These are phyloP conservation scores for Coemansia sp. DNA, from an alignment of 192 early-diverging fungal species.

Conservation along the genomic window DNA sequence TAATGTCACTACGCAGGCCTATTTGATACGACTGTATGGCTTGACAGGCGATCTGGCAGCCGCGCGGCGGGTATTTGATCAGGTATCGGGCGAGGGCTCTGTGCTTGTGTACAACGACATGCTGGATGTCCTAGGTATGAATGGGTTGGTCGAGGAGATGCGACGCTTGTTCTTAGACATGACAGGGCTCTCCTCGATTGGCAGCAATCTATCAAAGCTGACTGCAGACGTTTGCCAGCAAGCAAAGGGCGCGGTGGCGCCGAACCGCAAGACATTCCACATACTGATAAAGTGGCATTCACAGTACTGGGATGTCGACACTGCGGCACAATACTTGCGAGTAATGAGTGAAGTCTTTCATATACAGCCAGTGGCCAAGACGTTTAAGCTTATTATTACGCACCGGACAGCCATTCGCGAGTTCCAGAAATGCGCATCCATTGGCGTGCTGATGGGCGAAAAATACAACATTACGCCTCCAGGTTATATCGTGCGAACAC, in stretches of 20 bases:
- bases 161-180: conserved; percentile 13
- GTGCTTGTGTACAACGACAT: conserved; percentile 24
- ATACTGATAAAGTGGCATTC: conserved; percentile 40
- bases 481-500: neutral
- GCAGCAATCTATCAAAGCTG: neutral
- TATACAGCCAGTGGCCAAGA: conserved; percentile 9
- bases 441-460: conserved; percentile 6
- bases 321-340: conserved; percentile 7
- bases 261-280: conserved; percentile 27
- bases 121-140: conserved; percentile 41
- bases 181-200: conserved; percentile 1
- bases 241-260: neutral
- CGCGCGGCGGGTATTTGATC: conserved; percentile 22
- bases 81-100: conserved; percentile 3
- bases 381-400: conserved; percentile 26
- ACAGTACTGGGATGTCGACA: conserved; percentile 41
- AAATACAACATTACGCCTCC: conserved; percentile 6
- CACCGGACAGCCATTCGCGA: conserved; percentile 12
- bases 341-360: conserved; percentile 19
- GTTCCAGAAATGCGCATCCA: conserved; percentile 9
- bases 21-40: conserved; percentile 26
- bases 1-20: conserved; percentile 15
- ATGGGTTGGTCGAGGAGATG: conserved; percentile 49
- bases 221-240: neutral
- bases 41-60: conserved; percentile 27